phyloP scores from a whole-genome alignment of 2,329 filamentous ascomycete genomes.

The Diplodia intermedia region DNA sequence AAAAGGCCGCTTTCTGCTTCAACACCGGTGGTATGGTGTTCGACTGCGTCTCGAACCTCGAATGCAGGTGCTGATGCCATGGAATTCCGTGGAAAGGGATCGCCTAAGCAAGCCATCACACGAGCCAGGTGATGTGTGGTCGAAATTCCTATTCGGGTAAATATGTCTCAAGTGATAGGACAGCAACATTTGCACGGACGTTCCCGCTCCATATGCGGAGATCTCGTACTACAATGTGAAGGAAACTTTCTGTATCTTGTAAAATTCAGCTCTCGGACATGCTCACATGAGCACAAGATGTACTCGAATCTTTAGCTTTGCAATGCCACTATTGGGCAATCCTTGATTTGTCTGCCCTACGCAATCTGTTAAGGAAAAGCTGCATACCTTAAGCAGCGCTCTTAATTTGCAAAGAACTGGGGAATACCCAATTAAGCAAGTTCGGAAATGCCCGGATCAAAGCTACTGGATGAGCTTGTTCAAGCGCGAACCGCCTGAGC shows the following conservation, averaged over 20 bases:
- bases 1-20: no score
- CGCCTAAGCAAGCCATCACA: neutral
- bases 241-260: neutral
- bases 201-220: neutral
- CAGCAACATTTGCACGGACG: neutral
- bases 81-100: neutral
- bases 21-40: no score
- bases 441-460: conserved; percentile 22
- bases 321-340: conserved; percentile 5
- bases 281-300: neutral
- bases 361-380: conserved; percentile 27
- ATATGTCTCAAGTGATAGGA: neutral
- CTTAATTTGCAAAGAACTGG: conserved; percentile 28
- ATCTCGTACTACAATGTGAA: neutral
- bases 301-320: conserved; percentile 7
- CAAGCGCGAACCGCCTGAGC: conserved; percentile 31
- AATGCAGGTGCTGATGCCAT: no score
- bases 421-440: conserved; percentile 28
- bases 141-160: conserved; percentile 1
- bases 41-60: no score
- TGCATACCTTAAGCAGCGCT: conserved; percentile 25
- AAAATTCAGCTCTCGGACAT: neutral
- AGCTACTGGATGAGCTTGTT: conserved; percentile 25
- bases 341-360: conserved; percentile 28
- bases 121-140: neutral